Evolutionary conservation across 192 early-diverging fungal genomes (phyloP).

Genomic region (Umbelopsis ramanniana): DNA sequence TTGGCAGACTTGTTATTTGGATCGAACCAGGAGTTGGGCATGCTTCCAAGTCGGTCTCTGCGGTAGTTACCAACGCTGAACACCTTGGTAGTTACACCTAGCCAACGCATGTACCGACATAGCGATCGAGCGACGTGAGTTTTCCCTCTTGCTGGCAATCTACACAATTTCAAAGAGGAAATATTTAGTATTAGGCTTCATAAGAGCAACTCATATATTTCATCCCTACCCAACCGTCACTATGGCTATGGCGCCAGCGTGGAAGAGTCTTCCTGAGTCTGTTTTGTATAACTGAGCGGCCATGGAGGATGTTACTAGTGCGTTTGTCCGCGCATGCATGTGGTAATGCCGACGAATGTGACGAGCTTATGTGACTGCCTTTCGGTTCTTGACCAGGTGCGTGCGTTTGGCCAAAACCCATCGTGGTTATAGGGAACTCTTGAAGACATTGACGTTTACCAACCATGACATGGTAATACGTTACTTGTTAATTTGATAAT

Average conservation of each 20-base stretch:
- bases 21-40: constrained; percentile 76
- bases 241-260: constrained; percentile 78
- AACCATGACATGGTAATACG: no score
- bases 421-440: no score
- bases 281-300: constrained; percentile 82
- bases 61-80: constrained; percentile 99
- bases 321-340: not conserved
- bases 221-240: constrained; percentile 70
- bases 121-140: constrained; percentile 86
- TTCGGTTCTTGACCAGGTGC: no score
- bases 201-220: not conserved
- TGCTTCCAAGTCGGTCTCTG: constrained; percentile 73
- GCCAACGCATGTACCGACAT: constrained; percentile 93
- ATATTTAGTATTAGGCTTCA: not conserved
- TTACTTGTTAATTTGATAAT: no score
- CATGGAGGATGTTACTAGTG: constrained; percentile 19
- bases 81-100: constrained; percentile 88
- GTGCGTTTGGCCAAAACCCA: no score
- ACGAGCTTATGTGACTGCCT: constrained; percentile 1
- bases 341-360: not conserved
- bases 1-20: constrained; percentile 59
- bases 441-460: no score
- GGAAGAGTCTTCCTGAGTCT: constrained; percentile 75
- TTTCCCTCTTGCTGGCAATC: constrained; percentile 90
- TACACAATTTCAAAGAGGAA: constrained; percentile 17